Evolutionary conservation across 2,329 filamentous ascomycete genomes (phyloP), one percentile per base, ranked within the genome.

Genomic region (Aspergillus aculeatus): DNA sequence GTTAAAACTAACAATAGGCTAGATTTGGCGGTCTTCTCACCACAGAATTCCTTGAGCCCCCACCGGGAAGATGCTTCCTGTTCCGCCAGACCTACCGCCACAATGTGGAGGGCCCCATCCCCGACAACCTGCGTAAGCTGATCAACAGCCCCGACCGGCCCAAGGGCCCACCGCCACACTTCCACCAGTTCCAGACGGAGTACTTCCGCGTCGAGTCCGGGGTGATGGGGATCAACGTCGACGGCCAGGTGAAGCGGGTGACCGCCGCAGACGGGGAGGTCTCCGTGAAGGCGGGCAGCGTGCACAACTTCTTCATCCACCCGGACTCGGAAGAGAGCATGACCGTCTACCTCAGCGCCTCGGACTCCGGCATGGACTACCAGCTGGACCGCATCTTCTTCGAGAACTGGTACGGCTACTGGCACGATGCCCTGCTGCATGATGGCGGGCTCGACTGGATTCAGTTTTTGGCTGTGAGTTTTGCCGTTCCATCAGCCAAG

Each of bases 401-500:
- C 24, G 63, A 64, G 29, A 64, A 64, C 26, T 63, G 61, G 63
- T 64, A 64, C 7, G 63, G 63, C 16, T 64, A 63, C 23, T 64
- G 61, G 61, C 63, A 64, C 12, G 63, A 64, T 31, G 61, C 61
- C 1, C 29, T 60, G 29, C 21, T 63, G 41, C 48, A 64, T 19
- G 41, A 63, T 10, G 63, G 63, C 9, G 61, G 61, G 9, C 23
- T 64, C 12, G 54, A 63, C 35, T 61, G 24, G 26, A 63, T 64
- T 31, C 63, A 63, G 31, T 57, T 50, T 11, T 48, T 62, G 4
- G 31, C 21, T 38, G 58, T 62, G 53, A 14, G 51, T 29, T n/a
- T n/a, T n/a, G n/a, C n/a, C n/a, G n/a, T n/a, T n/a, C n/a, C n/a
- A n/a, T n/a, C n/a, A n/a, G n/a, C n/a, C n/a, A n/a, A n/a, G n/a